Base-by-base conservation (phyloP, 2,329 filamentous ascomycete genomes). In the Fusarium sp. region DNA sequence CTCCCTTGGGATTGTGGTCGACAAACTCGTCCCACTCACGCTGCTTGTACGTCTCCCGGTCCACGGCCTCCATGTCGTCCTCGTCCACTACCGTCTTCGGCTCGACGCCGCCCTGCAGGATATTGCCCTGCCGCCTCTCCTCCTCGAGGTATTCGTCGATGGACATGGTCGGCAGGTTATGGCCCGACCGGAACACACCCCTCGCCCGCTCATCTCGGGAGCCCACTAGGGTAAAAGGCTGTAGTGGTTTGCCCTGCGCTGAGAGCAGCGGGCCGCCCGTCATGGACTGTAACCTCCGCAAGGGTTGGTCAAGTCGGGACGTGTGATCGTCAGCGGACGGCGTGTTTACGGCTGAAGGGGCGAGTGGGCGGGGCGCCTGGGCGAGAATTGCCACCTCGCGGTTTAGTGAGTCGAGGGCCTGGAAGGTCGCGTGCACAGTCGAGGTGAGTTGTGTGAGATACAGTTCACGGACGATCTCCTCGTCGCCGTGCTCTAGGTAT, bases 91-190 rank as follows among this genome's bases (percentile, higher is more conserved):
- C 92, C 2, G 91, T 90, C 72, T 88, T 87, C 74, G 92, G 90
- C 78, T 94, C 93, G 20, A 95, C 95, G 33, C 95, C 95, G 38
- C 95, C 97, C 80, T 98, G 93, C 65, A 98, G 94, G 68, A 99
- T 95, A 22, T 94, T 94, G 17, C 97, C 97, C 71, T 94, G 87
- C 75, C 90, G 89, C 79, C 90, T 89, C 85, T 98, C 97, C 83
- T 98, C 96, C 62, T 97, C 97, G 17, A 99, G 87, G 80, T 98
- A 99, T 85, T 99, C 97, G 77, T 99, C 97, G 71, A 99, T 98
- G 2, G 91, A 94, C 97, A 99, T 98, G 4, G 97, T 98, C 1
- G 97, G 97, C 68, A 99, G 85, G 83, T 94, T 98, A 81, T 99
- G 97, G 9, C 97, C 95, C 0, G 95, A 91, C 65, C 94, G 89